A percentile compares a stretch with the other conserved stretches of the same genome.
phyloP scores from a whole-genome alignment of 2,329 filamentous ascomycete genomes.

The Cladosporium velox region DNA sequence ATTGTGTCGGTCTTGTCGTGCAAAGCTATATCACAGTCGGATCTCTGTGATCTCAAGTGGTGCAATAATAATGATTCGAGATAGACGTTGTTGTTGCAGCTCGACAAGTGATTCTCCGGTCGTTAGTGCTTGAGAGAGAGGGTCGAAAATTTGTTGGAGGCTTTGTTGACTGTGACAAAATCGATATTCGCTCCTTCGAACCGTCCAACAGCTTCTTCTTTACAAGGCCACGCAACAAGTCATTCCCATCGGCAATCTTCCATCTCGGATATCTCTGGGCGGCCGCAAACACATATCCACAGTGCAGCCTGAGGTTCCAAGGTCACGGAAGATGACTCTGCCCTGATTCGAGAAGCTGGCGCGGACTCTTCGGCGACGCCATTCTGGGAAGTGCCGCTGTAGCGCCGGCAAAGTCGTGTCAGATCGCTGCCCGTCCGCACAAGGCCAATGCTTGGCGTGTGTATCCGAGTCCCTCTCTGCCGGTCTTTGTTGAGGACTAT shows the following conservation, averaged over 20 bases:
- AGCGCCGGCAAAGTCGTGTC: not conserved
- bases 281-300: conserved; percentile 13
- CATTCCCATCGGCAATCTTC: conserved; percentile 18
- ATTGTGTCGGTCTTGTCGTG: not conserved
- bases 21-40: not conserved
- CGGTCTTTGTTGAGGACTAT: conserved; percentile 1
- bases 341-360: conserved; percentile 12
- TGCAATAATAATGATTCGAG: not conserved
- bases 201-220: not conserved
- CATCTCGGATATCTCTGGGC: conserved; percentile 7
- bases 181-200: not conserved
- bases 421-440: not conserved
- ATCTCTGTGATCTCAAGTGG: not conserved
- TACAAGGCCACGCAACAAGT: conserved; percentile 15
- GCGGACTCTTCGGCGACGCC: conserved; percentile 11
- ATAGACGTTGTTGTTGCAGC: not conserved
- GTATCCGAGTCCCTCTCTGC: not conserved
- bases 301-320: conserved; percentile 13
- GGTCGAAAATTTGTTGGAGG: not conserved
- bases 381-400: conserved; percentile 4
- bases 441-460: not conserved
- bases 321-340: conserved; percentile 13
- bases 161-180: not conserved
- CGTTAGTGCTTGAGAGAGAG: not conserved
- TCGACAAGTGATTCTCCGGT: not conserved